phyloP scores from a whole-genome alignment of 495 filamentous ascomycete genomes.

The Trichoderma gamsii region DNA sequence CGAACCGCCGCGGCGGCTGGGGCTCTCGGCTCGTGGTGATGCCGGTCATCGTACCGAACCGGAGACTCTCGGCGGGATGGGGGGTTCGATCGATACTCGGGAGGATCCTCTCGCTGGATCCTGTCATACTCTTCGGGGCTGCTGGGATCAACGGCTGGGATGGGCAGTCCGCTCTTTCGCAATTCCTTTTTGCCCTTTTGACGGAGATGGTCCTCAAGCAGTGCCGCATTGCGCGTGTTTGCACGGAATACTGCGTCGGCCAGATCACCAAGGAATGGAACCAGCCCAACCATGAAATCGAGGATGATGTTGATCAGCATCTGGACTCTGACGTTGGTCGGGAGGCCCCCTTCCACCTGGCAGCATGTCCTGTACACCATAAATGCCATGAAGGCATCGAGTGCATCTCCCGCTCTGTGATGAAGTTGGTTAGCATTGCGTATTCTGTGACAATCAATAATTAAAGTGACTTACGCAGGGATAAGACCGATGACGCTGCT shows the following conservation, averaged over 20 bases:
- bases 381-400: slow-evolving; percentile 62
- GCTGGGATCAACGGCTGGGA: slow-evolving; percentile 36
- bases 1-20: background rate
- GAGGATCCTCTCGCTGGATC: slow-evolving; percentile 20
- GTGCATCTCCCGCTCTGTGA: slow-evolving; percentile 63
- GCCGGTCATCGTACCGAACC: slow-evolving; percentile 21
- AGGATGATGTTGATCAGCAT: slow-evolving; percentile 75
- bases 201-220: slow-evolving; percentile 66
- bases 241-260: slow-evolving; percentile 55
- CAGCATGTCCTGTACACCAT: slow-evolving; percentile 62
- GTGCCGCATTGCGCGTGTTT: slow-evolving; percentile 71
- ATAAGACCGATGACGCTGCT: slow-evolving; percentile 72
- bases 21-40: slow-evolving; percentile 15
- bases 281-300: slow-evolving; percentile 75
- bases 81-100: slow-evolving; percentile 10
- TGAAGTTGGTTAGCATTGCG: background rate
- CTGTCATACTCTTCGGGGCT: slow-evolving; percentile 38
- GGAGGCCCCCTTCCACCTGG: slow-evolving; percentile 67
- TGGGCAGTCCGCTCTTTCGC: slow-evolving; percentile 26
- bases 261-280: slow-evolving; percentile 82
- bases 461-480: slow-evolving; percentile 55
- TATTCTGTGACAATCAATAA: background rate
- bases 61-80: slow-evolving; percentile 17
- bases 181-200: slow-evolving; percentile 48
- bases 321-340: slow-evolving; percentile 41